Base-by-base conservation (phyloP, 2,329 filamentous ascomycete genomes). In the Arthrocladium fulminans region DNA sequence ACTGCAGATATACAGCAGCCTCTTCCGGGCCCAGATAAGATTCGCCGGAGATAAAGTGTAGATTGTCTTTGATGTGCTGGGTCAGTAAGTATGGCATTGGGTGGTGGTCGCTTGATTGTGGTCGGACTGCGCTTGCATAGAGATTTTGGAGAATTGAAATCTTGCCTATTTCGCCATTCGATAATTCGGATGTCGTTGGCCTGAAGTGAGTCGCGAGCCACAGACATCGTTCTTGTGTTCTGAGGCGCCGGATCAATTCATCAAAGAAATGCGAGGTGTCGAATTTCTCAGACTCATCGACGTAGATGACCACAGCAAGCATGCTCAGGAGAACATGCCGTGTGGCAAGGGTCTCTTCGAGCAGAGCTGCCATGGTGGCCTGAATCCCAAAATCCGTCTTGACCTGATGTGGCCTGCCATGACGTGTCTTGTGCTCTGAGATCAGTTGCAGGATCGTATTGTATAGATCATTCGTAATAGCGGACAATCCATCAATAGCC, bases 251-350 rank as follows among this genome's bases (percentile, higher is more conserved):
- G 27, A 92, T 72, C 4, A 96, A 73, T 40, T 59, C 79, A 69
- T 66, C 84, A 29, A 90, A 79, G 3, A 72, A 53, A 39, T 74
- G 70, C 13, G 65, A 62, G 1, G 72, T 69, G 43, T 84, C 79
- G 50, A 92, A 83, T 23, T 83, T 77, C 7, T 86, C 70, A 60
- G 62, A 60, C 17, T 73, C 83, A 63, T 92, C 84, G 74, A 97
- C 84, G 64, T 96, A 88, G 8, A 92, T 76, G 13, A 94, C 73
- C 5, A 98, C 74, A 2, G 92, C 75, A 2, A 97, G 71, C 50
- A 97, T 78, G 60, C 90, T 88, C 53, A 94, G 80, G 44, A 94
- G 80, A 7, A 92, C 73, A 51, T 79, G 79, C 67, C 81, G 82
- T 51, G 85, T 83, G 25, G 86, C 67, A 44, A 84, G 75, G 5